A percentile compares a stretch with the other conserved stretches of the same genome.
These are phyloP conservation scores for Aspergillus cristatus DNA, from an alignment of 495 filamentous ascomycete genomes.

Conservation along the genomic window DNA sequence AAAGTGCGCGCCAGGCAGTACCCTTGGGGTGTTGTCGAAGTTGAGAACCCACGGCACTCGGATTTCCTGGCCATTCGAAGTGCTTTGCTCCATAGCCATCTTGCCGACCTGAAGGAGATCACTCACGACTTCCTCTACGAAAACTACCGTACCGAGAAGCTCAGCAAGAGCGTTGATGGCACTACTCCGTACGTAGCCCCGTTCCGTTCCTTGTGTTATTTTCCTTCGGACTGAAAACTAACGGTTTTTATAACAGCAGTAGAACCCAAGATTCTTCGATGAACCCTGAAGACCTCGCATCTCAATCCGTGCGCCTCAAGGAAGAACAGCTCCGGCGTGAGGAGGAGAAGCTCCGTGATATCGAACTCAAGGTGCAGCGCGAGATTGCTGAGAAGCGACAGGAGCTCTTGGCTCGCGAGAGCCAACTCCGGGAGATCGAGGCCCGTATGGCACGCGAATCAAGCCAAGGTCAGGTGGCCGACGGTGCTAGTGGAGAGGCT, in stretches of 20 bases:
- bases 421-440: slow-evolving; percentile 93
- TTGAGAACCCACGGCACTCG: slow-evolving; percentile 97
- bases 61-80: slow-evolving; percentile 97
- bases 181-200: slow-evolving; percentile 63
- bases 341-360: slow-evolving; percentile 99
- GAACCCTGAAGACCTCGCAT: slow-evolving; percentile 95
- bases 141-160: slow-evolving; percentile 99
- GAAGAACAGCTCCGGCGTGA: slow-evolving; percentile 97
- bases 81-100: slow-evolving; percentile 90
- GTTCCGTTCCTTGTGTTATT: not conserved
- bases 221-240: slow-evolving; percentile 15
- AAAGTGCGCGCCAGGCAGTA: slow-evolving; percentile 93
- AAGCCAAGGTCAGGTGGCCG: slow-evolving; percentile 34
- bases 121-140: slow-evolving; percentile 99
- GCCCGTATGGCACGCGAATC: slow-evolving; percentile 66
- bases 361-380: slow-evolving; percentile 97
- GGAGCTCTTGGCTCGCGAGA: slow-evolving; percentile 94
- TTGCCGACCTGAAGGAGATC: slow-evolving; percentile 97
- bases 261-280: slow-evolving; percentile 66
- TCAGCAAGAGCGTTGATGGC: slow-evolving; percentile 97
- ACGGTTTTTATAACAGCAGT: slow-evolving; percentile 10
- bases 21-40: slow-evolving; percentile 97
- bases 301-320: slow-evolving; percentile 95
- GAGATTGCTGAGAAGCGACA: slow-evolving; percentile 99
- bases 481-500: slow-evolving; percentile 38